These are phyloP conservation scores for Lippia alba DNA, from an alignment of 305 asterid species.

Conservation along the genomic window DNA sequence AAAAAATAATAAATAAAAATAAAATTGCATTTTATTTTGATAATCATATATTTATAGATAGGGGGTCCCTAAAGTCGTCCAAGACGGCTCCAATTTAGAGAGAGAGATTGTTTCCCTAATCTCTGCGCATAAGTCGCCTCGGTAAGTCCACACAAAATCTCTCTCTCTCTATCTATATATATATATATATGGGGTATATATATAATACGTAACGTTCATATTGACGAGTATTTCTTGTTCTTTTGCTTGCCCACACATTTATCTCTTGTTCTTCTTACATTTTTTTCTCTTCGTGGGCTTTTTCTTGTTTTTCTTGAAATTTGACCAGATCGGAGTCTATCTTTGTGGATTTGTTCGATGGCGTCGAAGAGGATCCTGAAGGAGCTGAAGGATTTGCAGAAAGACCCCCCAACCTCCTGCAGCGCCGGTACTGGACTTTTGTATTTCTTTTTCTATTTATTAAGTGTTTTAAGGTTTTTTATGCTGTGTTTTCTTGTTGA, in stretches of 20 bases:
- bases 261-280: background rate
- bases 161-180: background rate
- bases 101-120: no score
- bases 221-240: background rate
- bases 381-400: slow-evolving; percentile 72
- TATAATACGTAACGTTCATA: background rate
- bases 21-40: no score
- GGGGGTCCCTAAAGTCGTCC: no score
- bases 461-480: background rate
- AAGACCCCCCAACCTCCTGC: slow-evolving; percentile 69
- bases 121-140: background rate
- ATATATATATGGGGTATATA: background rate
- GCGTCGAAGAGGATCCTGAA: slow-evolving; percentile 71
- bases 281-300: background rate
- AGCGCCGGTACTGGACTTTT: slow-evolving; percentile 53
- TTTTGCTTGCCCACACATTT: background rate
- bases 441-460: background rate
- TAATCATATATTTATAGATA: no score
- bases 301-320: background rate
- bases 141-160: slow-evolving; percentile 2
- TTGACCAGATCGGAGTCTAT: slow-evolving; percentile 30
- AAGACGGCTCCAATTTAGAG: no score
- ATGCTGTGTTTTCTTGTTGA: slow-evolving; percentile 2
- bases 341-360: slow-evolving; percentile 41
- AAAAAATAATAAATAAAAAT: no score